Evolutionary conservation across 2,329 filamentous ascomycete species (phyloP).

Genomic region (Colletotrichum sp.): DNA sequence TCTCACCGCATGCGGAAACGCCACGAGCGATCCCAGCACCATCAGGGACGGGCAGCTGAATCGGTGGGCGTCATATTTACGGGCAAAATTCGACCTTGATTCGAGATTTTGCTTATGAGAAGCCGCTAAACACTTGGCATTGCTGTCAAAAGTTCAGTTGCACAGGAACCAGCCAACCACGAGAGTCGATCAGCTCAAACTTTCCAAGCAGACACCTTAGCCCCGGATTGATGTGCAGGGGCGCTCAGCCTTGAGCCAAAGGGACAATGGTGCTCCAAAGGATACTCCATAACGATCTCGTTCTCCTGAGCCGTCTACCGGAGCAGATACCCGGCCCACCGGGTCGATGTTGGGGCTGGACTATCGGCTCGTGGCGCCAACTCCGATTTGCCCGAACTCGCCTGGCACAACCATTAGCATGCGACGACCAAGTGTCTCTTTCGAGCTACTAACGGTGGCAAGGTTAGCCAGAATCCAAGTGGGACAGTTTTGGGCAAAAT

Average conservation of each 20-base stretch:
- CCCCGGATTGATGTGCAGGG: background rate
- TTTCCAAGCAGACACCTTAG: background rate
- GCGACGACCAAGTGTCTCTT: background rate
- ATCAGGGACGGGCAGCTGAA: background rate
- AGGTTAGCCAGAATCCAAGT: background rate
- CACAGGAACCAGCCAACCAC: background rate
- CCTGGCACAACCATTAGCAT: background rate
- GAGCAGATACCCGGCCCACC: background rate
- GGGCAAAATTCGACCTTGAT: background rate
- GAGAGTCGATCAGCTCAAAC: background rate
- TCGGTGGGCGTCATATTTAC: background rate
- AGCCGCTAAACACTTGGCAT: background rate
- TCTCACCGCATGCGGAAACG: conserved; percentile 1
- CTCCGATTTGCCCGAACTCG: background rate
- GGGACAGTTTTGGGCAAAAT: background rate
- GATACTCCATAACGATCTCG: background rate
- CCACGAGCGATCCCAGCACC: background rate
- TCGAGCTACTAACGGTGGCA: background rate
- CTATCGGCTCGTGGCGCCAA: background rate
- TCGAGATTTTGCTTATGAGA: background rate
- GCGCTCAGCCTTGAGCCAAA: background rate
- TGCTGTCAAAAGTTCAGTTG: background rate
- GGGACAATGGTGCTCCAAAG: background rate
- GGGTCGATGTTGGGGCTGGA: background rate
- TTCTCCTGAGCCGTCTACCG: background rate